These are phyloP conservation scores for Xanthoceras sorbifolium DNA, from an alignment of 345 rosid genomes.

Conservation along the genomic window DNA sequence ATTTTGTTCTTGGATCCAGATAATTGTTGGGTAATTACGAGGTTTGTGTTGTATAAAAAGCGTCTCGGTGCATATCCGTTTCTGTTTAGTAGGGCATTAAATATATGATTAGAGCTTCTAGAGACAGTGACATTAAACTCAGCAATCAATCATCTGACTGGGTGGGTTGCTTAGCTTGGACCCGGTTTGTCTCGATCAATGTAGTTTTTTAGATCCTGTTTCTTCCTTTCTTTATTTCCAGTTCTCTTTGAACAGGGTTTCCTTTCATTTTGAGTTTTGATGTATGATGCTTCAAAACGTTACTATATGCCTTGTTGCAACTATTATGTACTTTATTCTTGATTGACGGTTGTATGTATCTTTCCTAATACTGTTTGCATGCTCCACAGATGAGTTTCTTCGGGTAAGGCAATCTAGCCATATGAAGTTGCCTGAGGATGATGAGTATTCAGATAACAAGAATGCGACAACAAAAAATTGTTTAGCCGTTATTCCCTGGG, in stretches of 20 bases:
- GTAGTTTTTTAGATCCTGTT: neutral
- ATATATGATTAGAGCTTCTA: neutral
- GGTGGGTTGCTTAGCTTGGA: neutral
- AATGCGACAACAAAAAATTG: constrained; percentile 12
- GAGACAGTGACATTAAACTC: neutral
- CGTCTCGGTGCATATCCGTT: neutral
- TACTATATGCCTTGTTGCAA: neutral
- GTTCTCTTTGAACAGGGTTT: neutral
- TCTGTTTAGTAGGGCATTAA: neutral
- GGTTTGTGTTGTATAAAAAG: neutral
- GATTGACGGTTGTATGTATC: neutral
- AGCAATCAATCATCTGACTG: neutral
- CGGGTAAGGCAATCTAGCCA: constrained; percentile 8
- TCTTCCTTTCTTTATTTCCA: neutral
- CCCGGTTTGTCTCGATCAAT: neutral
- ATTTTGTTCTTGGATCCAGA: neutral
- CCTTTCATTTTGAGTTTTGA: neutral
- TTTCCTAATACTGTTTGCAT: neutral
- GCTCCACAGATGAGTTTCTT: constrained; percentile 39
- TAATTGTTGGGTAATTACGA: neutral
- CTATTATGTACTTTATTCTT: neutral
- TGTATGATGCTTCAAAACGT: neutral
- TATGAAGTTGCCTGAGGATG: constrained; percentile 26
- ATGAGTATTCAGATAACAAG: constrained; percentile 4
- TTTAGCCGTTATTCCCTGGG: constrained; percentile 67